Evolutionary conservation across 106 monocot genomes (phyloP), one percentile per base, ranked within the genome.

Genomic region (Dendrobium chrysotoxum): DNA sequence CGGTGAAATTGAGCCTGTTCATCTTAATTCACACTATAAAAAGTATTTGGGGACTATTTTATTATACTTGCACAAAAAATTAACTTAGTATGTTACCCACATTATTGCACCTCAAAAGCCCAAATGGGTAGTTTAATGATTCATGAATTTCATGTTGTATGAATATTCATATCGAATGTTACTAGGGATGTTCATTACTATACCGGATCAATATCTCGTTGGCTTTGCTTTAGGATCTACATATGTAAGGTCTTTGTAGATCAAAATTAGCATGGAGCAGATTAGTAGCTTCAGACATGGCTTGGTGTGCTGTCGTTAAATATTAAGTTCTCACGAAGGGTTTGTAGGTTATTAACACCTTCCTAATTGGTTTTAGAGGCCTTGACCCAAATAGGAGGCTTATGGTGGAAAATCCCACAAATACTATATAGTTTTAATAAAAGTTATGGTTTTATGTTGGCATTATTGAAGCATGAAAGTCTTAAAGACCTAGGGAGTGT

Each of bases 391-490:
- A 35, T 31, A 17, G 13, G 16, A 6, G 28, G 16, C 70, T 3
- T 70, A 35, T 31, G 13, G 15, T 17, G 70, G 13, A 70, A 35
- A 31, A 70, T 65, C 13, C 9, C 12, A 1, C 28, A 70, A 35
- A 0, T 28, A 4, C 15, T 70, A 12, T 35, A 3, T 70, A 12
- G 11, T 70, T 70, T 3, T 35, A 35, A 31, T 35, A 70, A 10
- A 35, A 70, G 61, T 61, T 1, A 70, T 70, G 13, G 16, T 31
- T 35, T 35, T 31, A 35, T n/a, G 5, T 10, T 70, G 68, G 30
- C n/a, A 30, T 68, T 68, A 30, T 68, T 68, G 7, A 68, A 68
- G 68, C 25, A 68, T 68, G 21, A 68, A 68, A 68, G 15, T 68
- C 26, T 68, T 68, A 68, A 30, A 7, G 68, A 12, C 30, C 68